Base-by-base conservation (phyloP, 2,329 filamentous ascomycete species). In the Epichloe sibirici region DNA sequence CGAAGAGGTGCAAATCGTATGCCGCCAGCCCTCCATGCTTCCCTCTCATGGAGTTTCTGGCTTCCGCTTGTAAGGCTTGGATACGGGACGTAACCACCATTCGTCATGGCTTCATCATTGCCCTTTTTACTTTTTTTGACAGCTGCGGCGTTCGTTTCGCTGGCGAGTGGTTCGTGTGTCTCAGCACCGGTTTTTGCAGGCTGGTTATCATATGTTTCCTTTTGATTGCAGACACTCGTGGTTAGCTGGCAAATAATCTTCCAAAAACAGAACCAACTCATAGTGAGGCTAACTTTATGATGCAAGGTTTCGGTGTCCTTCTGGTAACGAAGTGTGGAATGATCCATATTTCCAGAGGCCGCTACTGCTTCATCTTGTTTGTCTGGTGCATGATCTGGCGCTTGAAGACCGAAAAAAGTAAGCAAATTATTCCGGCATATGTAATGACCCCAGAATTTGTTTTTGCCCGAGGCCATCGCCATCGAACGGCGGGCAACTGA, bases 1-100 rank as follows among this genome's bases (percentile, higher is more conserved):
- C 83, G 83, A 57, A 88, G 72, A 15, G 91, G 91, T 6, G 90
- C 93, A 75, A 89, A 96, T 57, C 86, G 82, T 61, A 96, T 88
- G 40, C 84, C 72, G 47, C 70, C 71, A 7, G 69, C 66, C 34
- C 61, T 65, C 64, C 66, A 69, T 21, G 62, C 67, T 34, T 62
- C 61, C 11, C 56, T 57, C 53, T 66, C 65, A 44, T 62, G 59
- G 43, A 53, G 35, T 34, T 52, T 44, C 6, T 53, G 53, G n/a
- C 54, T 46, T 15, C 57, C 53, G 15, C 54, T 58, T n/a, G 57
- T 56, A 5, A 68, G 57, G 17, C 56, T 53, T n/a, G 65, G 65
- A 37, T 69, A 68, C 37, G 56, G 47, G 45, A 57, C 51, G 23
- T 60, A 46, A 51, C 54, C 35, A 44, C 52, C 48, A n/a, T 48